These are phyloP conservation scores for Neoscytalidium dimidiatum DNA, from an alignment of 2,329 filamentous ascomycete genomes.

Conservation along the genomic window DNA sequence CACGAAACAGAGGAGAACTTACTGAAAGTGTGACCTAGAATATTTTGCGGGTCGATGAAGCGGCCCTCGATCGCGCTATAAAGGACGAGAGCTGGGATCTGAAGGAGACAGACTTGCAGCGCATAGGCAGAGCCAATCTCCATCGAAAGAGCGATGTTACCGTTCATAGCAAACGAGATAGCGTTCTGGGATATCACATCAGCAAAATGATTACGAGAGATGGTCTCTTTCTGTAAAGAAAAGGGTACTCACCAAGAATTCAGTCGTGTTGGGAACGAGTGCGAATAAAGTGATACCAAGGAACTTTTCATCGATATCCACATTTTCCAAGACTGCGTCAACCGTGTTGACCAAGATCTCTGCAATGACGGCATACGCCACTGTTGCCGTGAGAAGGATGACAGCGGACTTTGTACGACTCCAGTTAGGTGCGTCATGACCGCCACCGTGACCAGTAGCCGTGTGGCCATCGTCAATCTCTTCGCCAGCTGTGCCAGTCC, in stretches of 20 bases:
- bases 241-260: conserved; percentile 77
- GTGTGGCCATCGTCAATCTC: conserved; percentile 51
- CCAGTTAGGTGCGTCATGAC: conserved; percentile 99
- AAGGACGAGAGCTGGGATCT: conserved; percentile 88
- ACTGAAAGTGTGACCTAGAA: conserved; percentile 68
- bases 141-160: conserved; percentile 98
- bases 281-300: conserved; percentile 95
- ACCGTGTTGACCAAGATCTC: conserved; percentile 97
- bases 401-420: conserved; percentile 86
- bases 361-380: conserved; percentile 94
- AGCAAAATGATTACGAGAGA: neutral
- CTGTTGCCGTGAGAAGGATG: conserved; percentile 83
- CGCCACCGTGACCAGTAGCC: conserved; percentile 54
- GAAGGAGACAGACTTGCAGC: conserved; percentile 90
- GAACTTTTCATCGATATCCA: conserved; percentile 95
- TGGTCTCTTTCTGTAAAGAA: neutral
- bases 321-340: conserved; percentile 88
- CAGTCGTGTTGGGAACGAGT: conserved; percentile 95
- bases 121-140: conserved; percentile 98
- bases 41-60: conserved; percentile 56
- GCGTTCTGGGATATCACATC: conserved; percentile 65
- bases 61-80: conserved; percentile 77
- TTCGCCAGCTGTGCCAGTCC: conserved; percentile 40
- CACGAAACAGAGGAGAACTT: conserved; percentile 27
- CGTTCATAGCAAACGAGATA: conserved; percentile 99